Base-by-base conservation (phyloP, 495 filamentous ascomycete species). In the Xylaria grammica region DNA sequence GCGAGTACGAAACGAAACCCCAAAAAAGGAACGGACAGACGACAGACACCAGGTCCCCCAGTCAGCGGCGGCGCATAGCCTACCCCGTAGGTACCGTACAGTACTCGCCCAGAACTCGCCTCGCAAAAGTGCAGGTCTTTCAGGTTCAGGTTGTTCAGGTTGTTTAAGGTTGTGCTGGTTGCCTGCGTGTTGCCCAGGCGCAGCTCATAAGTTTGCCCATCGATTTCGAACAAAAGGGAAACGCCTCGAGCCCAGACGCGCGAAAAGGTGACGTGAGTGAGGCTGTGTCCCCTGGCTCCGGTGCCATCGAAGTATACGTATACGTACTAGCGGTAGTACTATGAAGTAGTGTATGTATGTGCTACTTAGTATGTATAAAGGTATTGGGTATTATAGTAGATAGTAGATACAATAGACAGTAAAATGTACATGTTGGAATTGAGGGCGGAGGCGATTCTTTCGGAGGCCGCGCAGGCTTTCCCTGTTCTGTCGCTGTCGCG, bases 181-280 rank as follows among this genome's bases (percentile, higher is more conserved):
- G 60, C 49, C 60, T 62, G 46, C 27, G 50, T 24, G 60, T 38
- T 55, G 60, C 36, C 50, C 48, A 24, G 27, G 46, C 51, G 38
- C 60, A 20, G 60, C 30, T 53, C 38, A 46, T 22, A 10, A 60
- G 34, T 3, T 26, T 51, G 27, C 48, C 42, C 29, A 5, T 46
- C 42, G 17, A 59, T 24, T 32, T 11, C 11, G 26, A 53, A 53
- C 29, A 50, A 53, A 30, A 61, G 46, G 48, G 36, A 45, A 54
- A 62, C n/a, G 60, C 49, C 60, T 62, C 38, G 60, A 54, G 49
- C 8, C 49, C 5, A 8, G n/a, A n/a, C n/a, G 34, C 48, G 26
- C 50, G 22, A 48, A 46, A 46, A 20, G n/a, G 50, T 54, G 50
- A 63, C 60, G 50, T 55, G 50, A 36, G 27, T 63, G 60, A 63